These are phyloP conservation scores for Patellaria atrata DNA, from an alignment of 495 filamentous ascomycete genomes.

Conservation along the genomic window DNA sequence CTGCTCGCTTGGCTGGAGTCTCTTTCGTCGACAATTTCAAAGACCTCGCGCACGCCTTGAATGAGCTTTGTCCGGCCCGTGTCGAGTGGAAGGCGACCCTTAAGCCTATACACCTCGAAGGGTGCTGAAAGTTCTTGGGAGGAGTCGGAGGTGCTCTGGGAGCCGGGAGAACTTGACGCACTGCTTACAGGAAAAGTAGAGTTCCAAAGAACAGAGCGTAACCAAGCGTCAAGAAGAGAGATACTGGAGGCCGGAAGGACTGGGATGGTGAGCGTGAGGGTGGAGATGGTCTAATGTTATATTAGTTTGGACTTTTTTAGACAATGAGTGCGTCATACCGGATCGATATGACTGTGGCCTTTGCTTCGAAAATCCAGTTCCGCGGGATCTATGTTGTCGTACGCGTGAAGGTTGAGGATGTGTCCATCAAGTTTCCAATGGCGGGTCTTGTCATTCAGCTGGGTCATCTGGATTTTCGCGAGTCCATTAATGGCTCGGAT, in stretches of 20 bases:
- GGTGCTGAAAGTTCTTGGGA: slow-evolving; percentile 4
- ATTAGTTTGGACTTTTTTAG: slow-evolving; percentile 1
- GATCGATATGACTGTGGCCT: slow-evolving; percentile 54
- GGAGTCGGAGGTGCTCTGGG: not conserved
- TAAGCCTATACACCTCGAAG: slow-evolving; percentile 77
- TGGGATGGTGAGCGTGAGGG: slow-evolving; percentile 52
- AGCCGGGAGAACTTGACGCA: not conserved
- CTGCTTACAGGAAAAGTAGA: slow-evolving; percentile 38
- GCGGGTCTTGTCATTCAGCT: slow-evolving; percentile 57
- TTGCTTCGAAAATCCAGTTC: slow-evolving; percentile 46
- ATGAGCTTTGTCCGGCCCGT: slow-evolving; percentile 58
- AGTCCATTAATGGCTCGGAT: slow-evolving; percentile 77
- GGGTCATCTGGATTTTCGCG: slow-evolving; percentile 69
- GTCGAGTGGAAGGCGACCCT: slow-evolving; percentile 52
- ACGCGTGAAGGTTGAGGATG: slow-evolving; percentile 82
- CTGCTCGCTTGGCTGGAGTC: slow-evolving; percentile 19
- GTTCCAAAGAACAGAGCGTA: slow-evolving; percentile 77
- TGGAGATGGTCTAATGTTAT: slow-evolving; percentile 65
- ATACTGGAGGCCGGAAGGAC: slow-evolving; percentile 39
- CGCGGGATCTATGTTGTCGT: slow-evolving; percentile 54
- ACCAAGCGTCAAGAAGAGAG: slow-evolving; percentile 58
- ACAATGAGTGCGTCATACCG: slow-evolving; percentile 35
- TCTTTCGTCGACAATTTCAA: slow-evolving; percentile 65
- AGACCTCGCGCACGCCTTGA: slow-evolving; percentile 85
- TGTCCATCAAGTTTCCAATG: slow-evolving; percentile 73